Percentiles rank a stretch among this genome's conserved stretches.
Conservation (phyloP, 257 asterid species). For the Lycium ferocissimum region DNA sequence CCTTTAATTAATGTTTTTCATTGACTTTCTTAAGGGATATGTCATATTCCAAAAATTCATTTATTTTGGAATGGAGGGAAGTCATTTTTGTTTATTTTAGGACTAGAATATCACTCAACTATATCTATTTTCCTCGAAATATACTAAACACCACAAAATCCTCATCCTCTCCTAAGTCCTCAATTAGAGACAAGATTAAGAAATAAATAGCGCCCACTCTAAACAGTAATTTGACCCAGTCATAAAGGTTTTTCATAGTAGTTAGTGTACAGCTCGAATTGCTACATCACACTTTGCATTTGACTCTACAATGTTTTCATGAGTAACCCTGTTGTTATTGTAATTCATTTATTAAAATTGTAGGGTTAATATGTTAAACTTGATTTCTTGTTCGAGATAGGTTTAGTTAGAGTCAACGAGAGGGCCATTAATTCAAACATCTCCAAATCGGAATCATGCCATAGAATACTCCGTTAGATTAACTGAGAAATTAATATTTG, state of each 20-base stretch:
- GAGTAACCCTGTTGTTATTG: background rate
- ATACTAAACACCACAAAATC: no score
- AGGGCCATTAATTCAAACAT: background rate
- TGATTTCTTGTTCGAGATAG: slow-evolving; percentile 1
- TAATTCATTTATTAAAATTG: background rate
- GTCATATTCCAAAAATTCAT: no score
- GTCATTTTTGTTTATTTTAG: no score
- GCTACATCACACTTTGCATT: background rate
- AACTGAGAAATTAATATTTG: background rate
- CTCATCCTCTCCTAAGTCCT: no score
- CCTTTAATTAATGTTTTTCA: no score
- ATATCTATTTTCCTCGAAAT: no score
- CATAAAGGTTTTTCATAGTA: background rate
- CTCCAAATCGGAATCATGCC: background rate
- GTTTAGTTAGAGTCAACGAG: background rate
- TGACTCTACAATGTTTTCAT: background rate
- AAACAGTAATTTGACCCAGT: background rate
- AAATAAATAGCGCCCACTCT: background rate
- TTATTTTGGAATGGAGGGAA: no score
- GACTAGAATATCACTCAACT: no score
- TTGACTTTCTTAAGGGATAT: no score
- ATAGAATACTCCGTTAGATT: background rate
- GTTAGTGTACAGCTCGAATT: background rate
- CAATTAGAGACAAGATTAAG: background rate
- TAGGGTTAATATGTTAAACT: background rate